phyloP scores from a whole-genome alignment of 2,329 filamentous ascomycete genomes.

The Talaromyces sp. region DNA sequence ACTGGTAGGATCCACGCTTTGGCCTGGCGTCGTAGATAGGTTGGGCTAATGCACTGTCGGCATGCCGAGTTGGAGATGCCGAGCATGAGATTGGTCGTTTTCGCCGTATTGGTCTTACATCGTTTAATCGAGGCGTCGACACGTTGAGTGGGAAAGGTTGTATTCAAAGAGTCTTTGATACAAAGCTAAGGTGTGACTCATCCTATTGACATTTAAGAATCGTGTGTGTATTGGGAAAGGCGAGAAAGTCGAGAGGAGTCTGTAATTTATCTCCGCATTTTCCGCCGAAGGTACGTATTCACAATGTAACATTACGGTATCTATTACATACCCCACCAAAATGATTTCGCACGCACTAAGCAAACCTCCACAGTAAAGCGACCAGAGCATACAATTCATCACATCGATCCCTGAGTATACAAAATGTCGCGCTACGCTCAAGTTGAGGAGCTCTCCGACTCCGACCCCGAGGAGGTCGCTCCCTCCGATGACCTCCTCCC shows the following conservation, averaged over 20 bases:
- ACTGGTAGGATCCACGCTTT: neutral
- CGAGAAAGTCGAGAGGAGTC: neutral
- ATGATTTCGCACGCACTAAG: conserved; percentile 5
- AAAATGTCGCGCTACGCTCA: conserved; percentile 73
- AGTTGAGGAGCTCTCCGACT: conserved; percentile 90
- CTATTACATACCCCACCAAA: neutral
- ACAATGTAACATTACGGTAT: neutral
- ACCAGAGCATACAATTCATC: too few species aligned
- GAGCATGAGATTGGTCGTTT: conserved; percentile 26
- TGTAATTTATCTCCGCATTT: neutral
- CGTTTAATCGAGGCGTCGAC: neutral
- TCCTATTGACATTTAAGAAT: neutral
- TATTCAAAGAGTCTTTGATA: neutral
- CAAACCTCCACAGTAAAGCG: neutral
- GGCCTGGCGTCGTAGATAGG: neutral
- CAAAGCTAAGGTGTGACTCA: neutral
- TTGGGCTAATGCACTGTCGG: conserved; percentile 21
- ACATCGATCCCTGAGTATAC: neutral
- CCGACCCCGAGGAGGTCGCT: conserved; percentile 84
- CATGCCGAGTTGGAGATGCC: conserved; percentile 28
- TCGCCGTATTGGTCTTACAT: conserved; percentile 14
- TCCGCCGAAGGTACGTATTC: neutral
- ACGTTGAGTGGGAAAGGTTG: neutral
- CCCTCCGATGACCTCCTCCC: conserved; percentile 57
- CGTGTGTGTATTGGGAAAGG: neutral